A percentile compares a stretch with the other conserved stretches of the same genome.
phyloP scores from a whole-genome alignment of 202 grass and related monocot species.

The Digitaria exilis region DNA sequence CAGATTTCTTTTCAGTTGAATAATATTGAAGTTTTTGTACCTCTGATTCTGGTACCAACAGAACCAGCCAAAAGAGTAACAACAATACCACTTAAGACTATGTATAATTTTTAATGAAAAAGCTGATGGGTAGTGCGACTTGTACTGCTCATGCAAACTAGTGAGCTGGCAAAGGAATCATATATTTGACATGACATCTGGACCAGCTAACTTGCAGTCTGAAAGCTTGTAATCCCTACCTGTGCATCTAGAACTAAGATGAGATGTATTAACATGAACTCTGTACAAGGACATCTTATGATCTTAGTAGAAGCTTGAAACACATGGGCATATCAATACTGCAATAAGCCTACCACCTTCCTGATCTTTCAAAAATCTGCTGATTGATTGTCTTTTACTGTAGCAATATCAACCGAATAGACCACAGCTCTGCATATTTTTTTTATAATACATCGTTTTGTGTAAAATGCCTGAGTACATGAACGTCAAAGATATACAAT shows the following conservation, averaged over 20 bases:
- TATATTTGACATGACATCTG: background rate
- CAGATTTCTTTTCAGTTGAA: background rate
- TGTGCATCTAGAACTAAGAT: background rate
- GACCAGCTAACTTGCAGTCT: background rate
- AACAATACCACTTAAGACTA: background rate
- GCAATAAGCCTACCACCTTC: background rate
- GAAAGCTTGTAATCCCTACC: background rate
- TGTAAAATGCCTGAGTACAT: background rate
- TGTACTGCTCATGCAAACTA: background rate
- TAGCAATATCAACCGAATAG: background rate
- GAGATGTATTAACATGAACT: background rate
- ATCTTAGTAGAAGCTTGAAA: background rate
- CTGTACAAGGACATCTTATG: background rate
- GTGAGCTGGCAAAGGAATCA: slow-evolving; percentile 8
- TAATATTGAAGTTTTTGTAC: slow-evolving; percentile 4
- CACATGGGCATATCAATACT: background rate
- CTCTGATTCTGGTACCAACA: background rate
- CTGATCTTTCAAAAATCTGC: background rate
- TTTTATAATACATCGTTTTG: background rate
- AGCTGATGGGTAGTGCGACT: background rate
- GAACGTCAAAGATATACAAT: background rate
- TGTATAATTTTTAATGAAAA: slow-evolving; percentile 11
- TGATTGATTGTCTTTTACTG: background rate
- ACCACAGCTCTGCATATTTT: background rate
- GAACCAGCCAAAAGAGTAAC: background rate